Evolutionary conservation across 2,329 filamentous ascomycete genomes (phyloP).

Genomic region (Trichoderma cornu-damae): DNA sequence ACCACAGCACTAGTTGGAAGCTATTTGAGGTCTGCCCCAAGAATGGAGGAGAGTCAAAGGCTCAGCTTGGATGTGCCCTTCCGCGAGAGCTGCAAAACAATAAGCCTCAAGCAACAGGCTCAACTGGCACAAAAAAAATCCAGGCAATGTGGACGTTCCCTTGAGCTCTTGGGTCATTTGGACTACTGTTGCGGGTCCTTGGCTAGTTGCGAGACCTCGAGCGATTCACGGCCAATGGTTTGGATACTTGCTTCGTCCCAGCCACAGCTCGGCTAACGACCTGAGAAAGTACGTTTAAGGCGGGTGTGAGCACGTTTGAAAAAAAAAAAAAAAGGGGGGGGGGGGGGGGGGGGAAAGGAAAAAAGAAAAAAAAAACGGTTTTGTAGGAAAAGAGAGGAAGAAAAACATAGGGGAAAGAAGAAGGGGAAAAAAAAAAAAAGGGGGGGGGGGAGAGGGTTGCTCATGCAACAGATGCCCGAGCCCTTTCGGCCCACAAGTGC

Average conservation of each 20-base stretch:
- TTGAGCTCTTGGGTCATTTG: neutral
- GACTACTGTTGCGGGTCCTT: slow-evolving; percentile 4
- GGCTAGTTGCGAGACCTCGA: neutral
- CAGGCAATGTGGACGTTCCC: slow-evolving; percentile 3
- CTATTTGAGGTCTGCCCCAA: neutral
- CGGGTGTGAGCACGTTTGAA: neutral
- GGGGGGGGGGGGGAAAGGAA: too few species aligned
- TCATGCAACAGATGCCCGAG: neutral
- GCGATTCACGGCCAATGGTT: neutral
- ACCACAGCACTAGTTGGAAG: neutral
- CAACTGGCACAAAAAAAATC: neutral
- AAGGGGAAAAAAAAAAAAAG: neutral
- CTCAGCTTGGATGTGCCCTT: neutral
- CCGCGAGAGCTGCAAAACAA: neutral
- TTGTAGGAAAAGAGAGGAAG: neutral
- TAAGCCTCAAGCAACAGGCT: neutral
- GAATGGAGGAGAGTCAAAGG: neutral
- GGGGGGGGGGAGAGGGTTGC: too few species aligned
- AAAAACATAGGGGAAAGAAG: neutral
- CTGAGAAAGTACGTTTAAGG: neutral
- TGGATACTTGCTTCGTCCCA: neutral
- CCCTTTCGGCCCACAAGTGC: neutral
- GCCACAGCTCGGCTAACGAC: neutral
- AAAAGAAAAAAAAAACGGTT: too few species aligned
- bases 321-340: neutral